Evolutionary conservation across 768 basidiomycete genomes (phyloP), one percentile per base, ranked within the genome.

Genomic region (Xerocomus spinulosus): DNA sequence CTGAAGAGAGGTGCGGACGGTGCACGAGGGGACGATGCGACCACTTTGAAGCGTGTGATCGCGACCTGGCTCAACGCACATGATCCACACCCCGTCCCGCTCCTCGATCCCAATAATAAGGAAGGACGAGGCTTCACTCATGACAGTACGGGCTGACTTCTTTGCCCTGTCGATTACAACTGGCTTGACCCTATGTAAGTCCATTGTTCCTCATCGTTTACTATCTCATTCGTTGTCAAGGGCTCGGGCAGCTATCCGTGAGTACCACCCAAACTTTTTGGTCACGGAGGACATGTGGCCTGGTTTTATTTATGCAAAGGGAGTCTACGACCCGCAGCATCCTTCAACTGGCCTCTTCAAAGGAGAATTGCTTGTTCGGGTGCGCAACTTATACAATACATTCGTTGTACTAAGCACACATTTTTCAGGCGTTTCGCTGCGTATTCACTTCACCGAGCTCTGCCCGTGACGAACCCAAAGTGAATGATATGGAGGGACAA

Each of bases 351-450:
- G 47, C 3, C 29, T 55, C 13, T 52, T 55, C 36, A 29, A 35
- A 4, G 36, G 43, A 3, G 29, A 25, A 14, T 10, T 52, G 7
- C 28, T 55, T 0, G 8, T 55, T 9, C 41, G 43, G 34, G 42
- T 55, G 5, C 3, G 42, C 35, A 29, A 4, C 18, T 9, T 18
- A 24, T 13, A 20, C 6, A 4, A n/a, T 17, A n/a, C 6, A 25
- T 24, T 35, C n/a, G n/a, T n/a, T n/a, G n/a, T n/a, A n/a, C n/a
- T n/a, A n/a, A n/a, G n/a, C n/a, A n/a, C n/a, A n/a, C n/a, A n/a
- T n/a, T n/a, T n/a, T n/a, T n/a, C 18, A 61, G 63, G 52, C 56
- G 1, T 58, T 51, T 34, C 52, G 39, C 44, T 52, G 40, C 17
- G 43, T 58, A 9, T 60, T 61, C 33, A 41, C 26, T 1, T 41